Base-by-base conservation (phyloP, 805 yeast genomes). In the Scheffersomyces stipitis region DNA sequence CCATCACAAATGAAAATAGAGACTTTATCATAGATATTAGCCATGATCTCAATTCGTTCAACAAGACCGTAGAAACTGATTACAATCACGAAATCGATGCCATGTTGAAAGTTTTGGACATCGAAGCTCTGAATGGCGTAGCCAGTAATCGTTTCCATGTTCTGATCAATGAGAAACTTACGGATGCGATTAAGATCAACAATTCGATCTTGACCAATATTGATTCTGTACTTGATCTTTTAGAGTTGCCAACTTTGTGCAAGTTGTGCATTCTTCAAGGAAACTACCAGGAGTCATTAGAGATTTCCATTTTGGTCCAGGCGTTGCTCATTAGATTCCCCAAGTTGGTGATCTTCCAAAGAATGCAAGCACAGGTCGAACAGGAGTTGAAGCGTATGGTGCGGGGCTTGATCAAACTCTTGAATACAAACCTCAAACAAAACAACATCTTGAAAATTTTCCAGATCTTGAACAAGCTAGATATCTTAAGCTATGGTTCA, bases 271-370 rank as follows among this genome's bases (percentile, higher is more conserved):
- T 90, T 8, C 71, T 78, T 32, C 83, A 84, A 31, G 96, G 96
- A 0, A 86, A 85, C 52, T 93, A 90, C 54, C 84, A 88, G 23
- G 96, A 89, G 52, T 89, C 96, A 7, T 73, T 91, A 24, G 96
- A 91, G 56, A 76, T 91, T 10, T 83, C 89, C 9, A 75, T 84
- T 20, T 80, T 86, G 50, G 80, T 85, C 1, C 75, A 82, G 44
- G 72, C 95, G 37, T 66, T 93, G 16, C 66, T 74, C 0, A 76
- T 81, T 13, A 70, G 95, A 40, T 90, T 83, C 57, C 86, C 89
- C 5, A 73, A 74, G 29, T 60, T 82, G 6, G 57, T 63, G 1
- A 51, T 84, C 1, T 74, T 87, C 24, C 65, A 60, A 14, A 62
- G 69, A 27, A 75, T 80, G 7, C 77, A 75, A 37, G 30, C 39